Evolutionary conservation across 805 yeast species (phyloP).

Genomic region (Saccharomycodes ludwigii): DNA sequence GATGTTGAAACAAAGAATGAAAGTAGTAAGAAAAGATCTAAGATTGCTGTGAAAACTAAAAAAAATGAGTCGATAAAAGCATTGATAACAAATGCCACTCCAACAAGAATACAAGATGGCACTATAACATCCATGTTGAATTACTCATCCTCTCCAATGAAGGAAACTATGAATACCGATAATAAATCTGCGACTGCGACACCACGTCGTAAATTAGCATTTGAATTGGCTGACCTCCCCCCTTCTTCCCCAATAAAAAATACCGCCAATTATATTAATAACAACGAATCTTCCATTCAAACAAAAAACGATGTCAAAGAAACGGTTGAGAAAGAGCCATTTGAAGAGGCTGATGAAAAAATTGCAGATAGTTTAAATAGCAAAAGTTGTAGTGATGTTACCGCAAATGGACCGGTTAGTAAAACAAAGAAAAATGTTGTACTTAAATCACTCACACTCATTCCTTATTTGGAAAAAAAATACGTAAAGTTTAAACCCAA

Average conservation of each 20-base stretch:
- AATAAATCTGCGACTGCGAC: slow-evolving; percentile 12
- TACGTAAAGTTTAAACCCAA: slow-evolving; percentile 27
- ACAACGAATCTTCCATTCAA: not conserved
- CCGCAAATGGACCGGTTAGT: too few relatives aligned
- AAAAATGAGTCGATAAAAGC: too few relatives aligned
- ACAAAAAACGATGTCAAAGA: too few relatives aligned
- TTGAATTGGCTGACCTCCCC: slow-evolving; percentile 17
- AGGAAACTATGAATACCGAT: slow-evolving; percentile 13
- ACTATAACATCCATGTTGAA: too few relatives aligned
- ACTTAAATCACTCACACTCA: too few relatives aligned
- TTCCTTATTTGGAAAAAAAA: slow-evolving; percentile 17
- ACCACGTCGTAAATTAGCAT: slow-evolving; percentile 20
- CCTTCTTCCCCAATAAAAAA: slow-evolving; percentile 4
- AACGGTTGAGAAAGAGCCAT: too few relatives aligned
- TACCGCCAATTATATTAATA: not conserved
- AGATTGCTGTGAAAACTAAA: not conserved
- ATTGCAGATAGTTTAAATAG: too few relatives aligned
- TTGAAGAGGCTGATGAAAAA: too few relatives aligned
- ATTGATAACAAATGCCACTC: slow-evolving; percentile 1
- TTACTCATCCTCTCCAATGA: slow-evolving; percentile 8
- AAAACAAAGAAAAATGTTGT: slow-evolving; percentile 3
- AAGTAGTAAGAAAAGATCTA: not conserved
- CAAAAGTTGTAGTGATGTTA: too few relatives aligned
- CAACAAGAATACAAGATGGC: not conserved
- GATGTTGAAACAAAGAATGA: not conserved